A percentile compares a stretch with the other conserved stretches of the same genome.
Conservation (phyloP, 1,139 yeast genomes). For the Entelexis sorbosivorans region DNA sequence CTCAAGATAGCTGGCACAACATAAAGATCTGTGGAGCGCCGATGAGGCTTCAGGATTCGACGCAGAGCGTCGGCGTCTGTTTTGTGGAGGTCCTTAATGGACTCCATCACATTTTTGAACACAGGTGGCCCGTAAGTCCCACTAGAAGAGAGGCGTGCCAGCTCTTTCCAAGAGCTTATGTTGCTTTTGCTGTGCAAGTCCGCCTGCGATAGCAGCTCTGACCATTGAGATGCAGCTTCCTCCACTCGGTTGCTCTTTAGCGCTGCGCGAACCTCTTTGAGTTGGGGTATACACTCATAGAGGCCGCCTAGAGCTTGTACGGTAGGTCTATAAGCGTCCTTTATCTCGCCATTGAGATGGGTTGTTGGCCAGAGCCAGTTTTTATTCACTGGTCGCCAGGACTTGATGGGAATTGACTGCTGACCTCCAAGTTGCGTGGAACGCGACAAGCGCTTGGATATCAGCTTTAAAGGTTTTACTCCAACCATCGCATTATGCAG, state of each 20-base stretch:
- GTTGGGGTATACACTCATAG: neutral
- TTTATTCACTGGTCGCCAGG: neutral
- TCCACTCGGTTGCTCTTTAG: neutral
- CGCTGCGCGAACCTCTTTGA: slow-evolving; percentile 4
- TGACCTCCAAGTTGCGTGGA: neutral
- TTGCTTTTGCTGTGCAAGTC: neutral
- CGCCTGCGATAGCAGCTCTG: neutral
- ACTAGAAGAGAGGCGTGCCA: neutral
- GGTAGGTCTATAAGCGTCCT: slow-evolving; percentile 1
- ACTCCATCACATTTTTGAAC: slow-evolving; percentile 10
- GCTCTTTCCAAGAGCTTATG: slow-evolving; percentile 1
- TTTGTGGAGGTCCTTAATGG: neutral
- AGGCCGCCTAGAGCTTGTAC: slow-evolving; percentile 4
- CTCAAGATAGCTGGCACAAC: neutral
- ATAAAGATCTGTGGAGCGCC: neutral
- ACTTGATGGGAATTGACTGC: neutral
- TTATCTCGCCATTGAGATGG: slow-evolving; percentile 2
- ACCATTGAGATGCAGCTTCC: neutral
- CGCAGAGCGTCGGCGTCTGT: neutral
- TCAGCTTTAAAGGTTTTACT: slow-evolving; percentile 6
- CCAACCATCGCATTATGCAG: slow-evolving; percentile 2
- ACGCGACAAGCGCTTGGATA: slow-evolving; percentile 4
- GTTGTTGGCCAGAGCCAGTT: slow-evolving; percentile 16
- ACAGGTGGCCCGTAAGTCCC: slow-evolving; percentile 13
- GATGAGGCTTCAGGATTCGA: neutral